Conservation (phyloP, 164 flowering plant genomes). For the Magnolia kwangsiensis region DNA sequence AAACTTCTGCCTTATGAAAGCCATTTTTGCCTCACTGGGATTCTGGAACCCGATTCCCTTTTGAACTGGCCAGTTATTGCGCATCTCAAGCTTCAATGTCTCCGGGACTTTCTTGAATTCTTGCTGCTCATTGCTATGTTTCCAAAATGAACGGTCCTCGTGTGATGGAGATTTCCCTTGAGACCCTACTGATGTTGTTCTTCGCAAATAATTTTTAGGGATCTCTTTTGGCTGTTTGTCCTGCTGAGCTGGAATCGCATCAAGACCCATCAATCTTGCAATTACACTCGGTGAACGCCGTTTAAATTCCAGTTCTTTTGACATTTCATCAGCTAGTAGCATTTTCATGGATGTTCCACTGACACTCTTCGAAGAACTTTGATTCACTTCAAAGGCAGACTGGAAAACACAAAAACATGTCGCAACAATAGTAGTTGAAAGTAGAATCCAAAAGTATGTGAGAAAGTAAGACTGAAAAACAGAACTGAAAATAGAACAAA, state of each 20-base stretch:
- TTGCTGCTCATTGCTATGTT: conserved; percentile 43
- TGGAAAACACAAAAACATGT: conserved; percentile 10
- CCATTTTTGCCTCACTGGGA: conserved; percentile 40
- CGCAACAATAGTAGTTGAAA: not conserved
- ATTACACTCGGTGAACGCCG: conserved; percentile 68
- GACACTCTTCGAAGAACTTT: conserved; percentile 21
- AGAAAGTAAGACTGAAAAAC: not conserved
- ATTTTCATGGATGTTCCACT: conserved; percentile 54
- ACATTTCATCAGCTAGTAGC: conserved; percentile 66
- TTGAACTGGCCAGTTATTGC: conserved; percentile 5
- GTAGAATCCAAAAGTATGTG: not conserved
- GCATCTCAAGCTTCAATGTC: conserved; percentile 25
- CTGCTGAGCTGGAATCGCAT: conserved; percentile 60
- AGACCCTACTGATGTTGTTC: conserved; percentile 20
- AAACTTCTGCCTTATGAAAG: conserved; percentile 49
- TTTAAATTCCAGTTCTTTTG: conserved; percentile 48
- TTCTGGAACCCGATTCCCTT: conserved; percentile 20
- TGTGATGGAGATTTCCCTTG: conserved; percentile 16
- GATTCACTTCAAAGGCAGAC: conserved; percentile 32
- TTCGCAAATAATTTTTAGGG: conserved; percentile 24
- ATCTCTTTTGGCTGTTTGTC: conserved; percentile 30
- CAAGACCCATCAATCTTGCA: conserved; percentile 92
- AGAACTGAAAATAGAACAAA: not conserved
- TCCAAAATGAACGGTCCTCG: conserved; percentile 34
- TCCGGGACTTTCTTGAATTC: conserved; percentile 77